phyloP scores from a whole-genome alignment of 2,329 filamentous ascomycete species.

The Penicillium freii region DNA sequence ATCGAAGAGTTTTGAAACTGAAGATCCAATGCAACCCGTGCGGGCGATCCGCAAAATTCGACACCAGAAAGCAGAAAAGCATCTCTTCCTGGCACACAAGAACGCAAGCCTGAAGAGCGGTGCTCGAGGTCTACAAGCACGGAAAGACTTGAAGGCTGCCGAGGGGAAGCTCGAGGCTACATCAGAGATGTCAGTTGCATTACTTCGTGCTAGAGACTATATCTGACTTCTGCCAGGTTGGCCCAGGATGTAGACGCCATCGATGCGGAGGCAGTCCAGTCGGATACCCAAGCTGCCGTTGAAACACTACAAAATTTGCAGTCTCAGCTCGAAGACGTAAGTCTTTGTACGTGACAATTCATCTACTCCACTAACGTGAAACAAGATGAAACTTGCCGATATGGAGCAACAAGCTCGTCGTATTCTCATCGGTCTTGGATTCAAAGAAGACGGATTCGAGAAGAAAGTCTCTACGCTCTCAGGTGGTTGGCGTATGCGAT shows the following conservation, averaged over 20 bases:
- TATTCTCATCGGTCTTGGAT: slow-evolving; percentile 69
- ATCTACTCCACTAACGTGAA: slow-evolving; percentile 11
- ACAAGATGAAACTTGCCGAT: slow-evolving; percentile 55
- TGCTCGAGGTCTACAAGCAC: slow-evolving; percentile 68
- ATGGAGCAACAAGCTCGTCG: slow-evolving; percentile 65
- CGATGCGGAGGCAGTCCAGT: slow-evolving; percentile 55
- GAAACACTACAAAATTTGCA: slow-evolving; percentile 70
- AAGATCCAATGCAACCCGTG: slow-evolving; percentile 58
- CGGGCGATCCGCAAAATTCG: slow-evolving; percentile 61
- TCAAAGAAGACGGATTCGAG: slow-evolving; percentile 60
- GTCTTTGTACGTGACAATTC: not conserved
- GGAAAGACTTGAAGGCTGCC: slow-evolving; percentile 69
- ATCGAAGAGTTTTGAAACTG: slow-evolving; percentile 58
- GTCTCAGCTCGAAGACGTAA: slow-evolving; percentile 63
- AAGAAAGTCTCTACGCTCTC: slow-evolving; percentile 66
- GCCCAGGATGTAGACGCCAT: slow-evolving; percentile 58
- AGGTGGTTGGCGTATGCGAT: slow-evolving; percentile 74
- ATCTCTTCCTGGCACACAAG: slow-evolving; percentile 68
- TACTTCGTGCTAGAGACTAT: not conserved
- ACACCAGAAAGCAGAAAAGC: slow-evolving; percentile 61
- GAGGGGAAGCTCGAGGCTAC: slow-evolving; percentile 66
- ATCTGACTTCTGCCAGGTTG: slow-evolving; percentile 29
- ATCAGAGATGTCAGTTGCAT: slow-evolving; percentile 46
- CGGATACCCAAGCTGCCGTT: slow-evolving; percentile 66
- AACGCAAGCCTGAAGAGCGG: slow-evolving; percentile 73